phyloP scores from a whole-genome alignment of 2,329 filamentous ascomycete genomes.

The Penicillium oxalicum region DNA sequence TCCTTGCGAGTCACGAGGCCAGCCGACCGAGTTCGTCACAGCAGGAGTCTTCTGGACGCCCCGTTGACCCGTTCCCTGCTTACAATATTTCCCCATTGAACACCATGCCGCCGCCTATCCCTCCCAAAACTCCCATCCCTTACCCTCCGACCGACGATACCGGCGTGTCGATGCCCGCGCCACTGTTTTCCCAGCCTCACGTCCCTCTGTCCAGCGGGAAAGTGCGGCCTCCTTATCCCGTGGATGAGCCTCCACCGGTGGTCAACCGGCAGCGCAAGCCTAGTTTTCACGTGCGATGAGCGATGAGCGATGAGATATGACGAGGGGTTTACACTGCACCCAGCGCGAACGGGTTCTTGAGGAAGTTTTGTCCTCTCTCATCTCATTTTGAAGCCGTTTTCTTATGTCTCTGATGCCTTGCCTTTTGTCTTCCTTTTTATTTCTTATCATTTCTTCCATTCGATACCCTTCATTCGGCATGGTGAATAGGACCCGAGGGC shows the following conservation, averaged over 20 bases:
- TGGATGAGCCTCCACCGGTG: slow-evolving; percentile 71
- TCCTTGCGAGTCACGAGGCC: slow-evolving; percentile 36
- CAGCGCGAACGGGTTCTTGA: background rate
- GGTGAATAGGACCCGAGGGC: slow-evolving; percentile 9
- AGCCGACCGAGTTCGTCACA: slow-evolving; percentile 26
- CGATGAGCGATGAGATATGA: slow-evolving; percentile 30
- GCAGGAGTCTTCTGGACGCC: slow-evolving; percentile 30
- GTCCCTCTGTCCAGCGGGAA: slow-evolving; percentile 17
- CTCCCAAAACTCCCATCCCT: slow-evolving; percentile 69
- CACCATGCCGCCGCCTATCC: slow-evolving; percentile 58
- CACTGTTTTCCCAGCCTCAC: slow-evolving; percentile 27
- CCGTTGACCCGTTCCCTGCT: slow-evolving; percentile 28
- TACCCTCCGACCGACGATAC: slow-evolving; percentile 37
- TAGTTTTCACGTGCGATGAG: slow-evolving; percentile 54
- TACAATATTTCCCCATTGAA: slow-evolving; percentile 14
- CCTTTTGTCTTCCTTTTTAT: slow-evolving; percentile 3
- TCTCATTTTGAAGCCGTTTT: slow-evolving; percentile 1
- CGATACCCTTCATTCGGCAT: slow-evolving; percentile 17
- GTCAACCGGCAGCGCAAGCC: slow-evolving; percentile 87
- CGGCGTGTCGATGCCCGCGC: slow-evolving; percentile 31
- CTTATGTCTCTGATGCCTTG: slow-evolving; percentile 1
- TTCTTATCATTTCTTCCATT: slow-evolving; percentile 5
- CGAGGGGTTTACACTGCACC: no score
- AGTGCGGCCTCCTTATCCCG: slow-evolving; percentile 64
- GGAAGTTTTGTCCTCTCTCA: background rate